Percentiles rank a stretch among this genome's conserved stretches.
phyloP scores from a whole-genome alignment of 495 filamentous ascomycete species.

The Penicillium atrosanguineum region DNA sequence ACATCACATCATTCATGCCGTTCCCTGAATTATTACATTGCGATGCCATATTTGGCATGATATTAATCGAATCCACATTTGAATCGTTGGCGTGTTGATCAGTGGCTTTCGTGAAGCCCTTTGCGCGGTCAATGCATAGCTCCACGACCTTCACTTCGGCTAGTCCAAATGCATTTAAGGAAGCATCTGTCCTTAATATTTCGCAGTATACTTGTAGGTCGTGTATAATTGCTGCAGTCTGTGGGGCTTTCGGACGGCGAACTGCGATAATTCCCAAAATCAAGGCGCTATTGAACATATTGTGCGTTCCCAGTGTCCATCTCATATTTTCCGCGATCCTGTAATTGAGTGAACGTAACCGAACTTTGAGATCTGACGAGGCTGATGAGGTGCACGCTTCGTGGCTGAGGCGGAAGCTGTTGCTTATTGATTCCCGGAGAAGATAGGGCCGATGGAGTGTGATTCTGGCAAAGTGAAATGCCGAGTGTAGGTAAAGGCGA shows the following conservation, averaged over 20 bases:
- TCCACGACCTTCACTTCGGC: constrained; percentile 17
- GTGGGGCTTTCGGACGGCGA: constrained; percentile 11
- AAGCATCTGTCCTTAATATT: constrained; percentile 10
- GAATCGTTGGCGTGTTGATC: neutral
- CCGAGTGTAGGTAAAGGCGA: constrained; percentile 16
- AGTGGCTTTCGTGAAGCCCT: constrained; percentile 2
- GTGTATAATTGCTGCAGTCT: constrained; percentile 13
- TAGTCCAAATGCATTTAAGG: constrained; percentile 17
- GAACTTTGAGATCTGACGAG: constrained; percentile 14
- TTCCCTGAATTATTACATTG: no score
- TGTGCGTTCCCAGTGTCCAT: constrained; percentile 17
- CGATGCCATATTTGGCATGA: neutral
- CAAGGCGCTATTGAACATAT: constrained; percentile 19
- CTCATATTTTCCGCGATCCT: constrained; percentile 17
- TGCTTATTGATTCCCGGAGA: constrained; percentile 15
- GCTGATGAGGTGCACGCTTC: constrained; percentile 16
- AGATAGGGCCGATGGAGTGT: constrained; percentile 17
- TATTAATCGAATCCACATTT: neutral
- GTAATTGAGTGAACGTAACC: constrained; percentile 11
- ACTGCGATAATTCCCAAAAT: constrained; percentile 16
- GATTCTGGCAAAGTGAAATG: constrained; percentile 18
- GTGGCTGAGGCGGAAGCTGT: constrained; percentile 15
- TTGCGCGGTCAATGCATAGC: constrained; percentile 12
- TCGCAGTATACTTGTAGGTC: constrained; percentile 16
- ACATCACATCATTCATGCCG: no score